These are phyloP conservation scores for Echites panduratus DNA, from an alignment of 257 asterid species.

Conservation along the genomic window DNA sequence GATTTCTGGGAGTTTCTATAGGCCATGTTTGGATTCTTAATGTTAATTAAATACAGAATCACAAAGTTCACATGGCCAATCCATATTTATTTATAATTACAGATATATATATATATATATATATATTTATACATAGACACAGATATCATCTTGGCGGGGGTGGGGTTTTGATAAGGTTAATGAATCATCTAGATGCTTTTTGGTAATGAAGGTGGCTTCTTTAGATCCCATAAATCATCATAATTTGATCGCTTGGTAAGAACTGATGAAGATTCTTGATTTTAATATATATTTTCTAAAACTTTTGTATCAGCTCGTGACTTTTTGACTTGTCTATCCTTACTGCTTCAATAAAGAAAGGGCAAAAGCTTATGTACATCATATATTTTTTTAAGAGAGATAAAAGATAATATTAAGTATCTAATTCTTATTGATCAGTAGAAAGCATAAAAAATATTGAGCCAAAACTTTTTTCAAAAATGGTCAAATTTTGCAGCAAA, in stretches of 20 bases:
- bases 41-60: neutral
- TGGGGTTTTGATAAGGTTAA: conserved; percentile 19
- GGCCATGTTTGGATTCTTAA: conserved; percentile 7
- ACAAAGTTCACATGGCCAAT: conserved; percentile 11
- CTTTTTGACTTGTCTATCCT: too few relatives aligned
- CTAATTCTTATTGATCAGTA: too few relatives aligned
- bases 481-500: too few relatives aligned
- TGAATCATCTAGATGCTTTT: conserved; percentile 14
- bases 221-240: conserved; percentile 11
- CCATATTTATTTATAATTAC: neutral
- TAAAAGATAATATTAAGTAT: too few relatives aligned
- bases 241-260: neutral
- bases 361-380: too few relatives aligned
- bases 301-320: too few relatives aligned
- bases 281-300: conserved; percentile 5
- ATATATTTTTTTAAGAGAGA: too few relatives aligned
- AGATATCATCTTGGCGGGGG: too few relatives aligned
- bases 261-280: conserved; percentile 4
- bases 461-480: too few relatives aligned
- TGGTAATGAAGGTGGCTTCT: neutral
- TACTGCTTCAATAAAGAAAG: too few relatives aligned
- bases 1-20: conserved; percentile 14
- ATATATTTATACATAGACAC: too few relatives aligned
- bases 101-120: neutral
- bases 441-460: too few relatives aligned